Evolutionary conservation across 177 flowering plant genomes (phyloP).

Genomic region (Tripterygium wilfordii): DNA sequence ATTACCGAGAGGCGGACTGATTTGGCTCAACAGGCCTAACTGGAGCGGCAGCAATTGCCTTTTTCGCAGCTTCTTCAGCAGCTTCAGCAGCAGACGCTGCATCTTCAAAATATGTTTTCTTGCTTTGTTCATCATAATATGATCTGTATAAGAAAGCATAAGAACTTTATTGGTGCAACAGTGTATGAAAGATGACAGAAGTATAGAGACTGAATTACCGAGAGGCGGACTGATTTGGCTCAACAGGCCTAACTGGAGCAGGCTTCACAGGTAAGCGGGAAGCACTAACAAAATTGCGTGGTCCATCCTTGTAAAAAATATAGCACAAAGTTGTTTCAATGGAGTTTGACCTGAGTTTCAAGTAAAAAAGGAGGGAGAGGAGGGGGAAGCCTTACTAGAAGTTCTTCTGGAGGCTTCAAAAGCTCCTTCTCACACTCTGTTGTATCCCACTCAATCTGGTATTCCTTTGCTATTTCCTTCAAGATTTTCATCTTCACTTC

Average conservation of each 20-base stretch:
- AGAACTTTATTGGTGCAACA: background rate
- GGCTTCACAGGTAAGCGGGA: slow-evolving; percentile 61
- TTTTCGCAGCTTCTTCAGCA: slow-evolving; percentile 69
- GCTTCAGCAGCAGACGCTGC: slow-evolving; percentile 81
- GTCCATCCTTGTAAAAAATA: slow-evolving; percentile 66
- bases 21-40: too few relatives aligned
- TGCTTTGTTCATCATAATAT: slow-evolving; percentile 13
- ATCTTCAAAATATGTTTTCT: slow-evolving; percentile 35
- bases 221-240: slow-evolving; percentile 18
- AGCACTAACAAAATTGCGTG: slow-evolving; percentile 65
- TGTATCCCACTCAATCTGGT: slow-evolving; percentile 86
- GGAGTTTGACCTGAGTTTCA: background rate
- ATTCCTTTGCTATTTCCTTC: slow-evolving; percentile 98
- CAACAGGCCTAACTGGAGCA: slow-evolving; percentile 18
- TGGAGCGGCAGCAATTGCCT: slow-evolving; percentile 85
- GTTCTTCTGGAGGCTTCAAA: slow-evolving; percentile 87
- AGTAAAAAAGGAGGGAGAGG: background rate
- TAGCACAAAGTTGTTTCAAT: too few relatives aligned
- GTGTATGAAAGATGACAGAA: background rate
- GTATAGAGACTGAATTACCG: slow-evolving; percentile 27
- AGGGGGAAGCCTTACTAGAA: slow-evolving; percentile 40
- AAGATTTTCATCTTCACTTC: slow-evolving; percentile 78
- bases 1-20: slow-evolving; percentile 43
- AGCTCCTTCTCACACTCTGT: slow-evolving; percentile 79
- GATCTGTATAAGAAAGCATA: slow-evolving; percentile 13